These are phyloP conservation scores for Leishmania tarentolae DNA, from an alignment of 208 protist genomes.

Conservation along the genomic window DNA sequence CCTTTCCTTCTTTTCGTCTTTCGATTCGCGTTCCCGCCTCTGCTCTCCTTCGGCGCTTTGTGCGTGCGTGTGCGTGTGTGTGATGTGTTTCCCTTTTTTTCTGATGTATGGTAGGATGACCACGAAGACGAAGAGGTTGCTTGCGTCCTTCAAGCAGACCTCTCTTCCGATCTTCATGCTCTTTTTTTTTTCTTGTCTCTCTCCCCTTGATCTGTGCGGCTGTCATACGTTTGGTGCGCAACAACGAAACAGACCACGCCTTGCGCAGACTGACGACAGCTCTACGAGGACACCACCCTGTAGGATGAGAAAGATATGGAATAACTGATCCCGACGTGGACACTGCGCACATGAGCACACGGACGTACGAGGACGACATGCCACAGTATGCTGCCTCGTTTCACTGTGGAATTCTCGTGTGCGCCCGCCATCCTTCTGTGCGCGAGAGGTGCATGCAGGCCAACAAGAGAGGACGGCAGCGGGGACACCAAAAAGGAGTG, in stretches of 20 bases:
- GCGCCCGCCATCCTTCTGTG: not conserved
- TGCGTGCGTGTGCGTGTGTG: not conserved
- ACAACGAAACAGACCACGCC: not conserved
- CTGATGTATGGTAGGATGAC: slow-evolving; percentile 21
- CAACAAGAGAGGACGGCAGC: not conserved
- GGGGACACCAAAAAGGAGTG: not conserved
- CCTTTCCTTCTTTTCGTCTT: not conserved
- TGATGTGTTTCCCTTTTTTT: slow-evolving; percentile 4
- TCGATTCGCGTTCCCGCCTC: not conserved
- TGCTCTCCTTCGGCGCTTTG: not conserved
- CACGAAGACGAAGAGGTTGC: not conserved
- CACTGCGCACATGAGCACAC: not conserved
- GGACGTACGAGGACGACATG: not conserved
- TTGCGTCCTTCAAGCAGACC: not conserved
- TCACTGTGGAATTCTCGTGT: not conserved
- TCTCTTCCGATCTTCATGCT: not conserved
- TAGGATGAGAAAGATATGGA: not conserved
- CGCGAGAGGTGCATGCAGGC: not conserved
- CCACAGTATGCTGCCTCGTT: not conserved
- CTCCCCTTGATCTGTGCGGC: not conserved
- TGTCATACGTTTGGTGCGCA: not conserved
- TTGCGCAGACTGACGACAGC: not conserved
- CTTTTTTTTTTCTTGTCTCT: not conserved
- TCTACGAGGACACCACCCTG: not conserved
- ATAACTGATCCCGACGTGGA: not conserved